Evolutionary conservation across 75 land plant genomes (phyloP).

Genomic region (Ceratopteris richardii): DNA sequence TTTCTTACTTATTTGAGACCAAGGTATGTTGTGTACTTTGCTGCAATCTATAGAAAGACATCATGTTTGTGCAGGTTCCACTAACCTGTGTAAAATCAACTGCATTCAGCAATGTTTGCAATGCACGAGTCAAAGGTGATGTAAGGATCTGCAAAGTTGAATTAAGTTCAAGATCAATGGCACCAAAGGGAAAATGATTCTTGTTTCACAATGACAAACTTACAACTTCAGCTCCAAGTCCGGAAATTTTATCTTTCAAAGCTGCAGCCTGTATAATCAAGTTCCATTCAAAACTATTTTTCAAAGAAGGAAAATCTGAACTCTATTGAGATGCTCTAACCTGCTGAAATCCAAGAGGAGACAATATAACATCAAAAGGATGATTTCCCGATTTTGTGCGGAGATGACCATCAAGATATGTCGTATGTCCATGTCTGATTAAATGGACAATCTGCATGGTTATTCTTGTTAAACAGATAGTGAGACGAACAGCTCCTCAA

Average conservation of each 20-base stretch:
- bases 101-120: conserved; percentile 26
- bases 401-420: conserved; percentile 1
- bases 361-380: conserved; percentile 18
- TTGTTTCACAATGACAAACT: background rate
- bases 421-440: conserved; percentile 28
- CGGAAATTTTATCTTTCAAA: conserved; percentile 12
- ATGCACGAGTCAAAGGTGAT: conserved; percentile 27
- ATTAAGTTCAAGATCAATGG: background rate
- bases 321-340: conserved; percentile 6
- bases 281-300: background rate
- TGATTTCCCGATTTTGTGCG: background rate
- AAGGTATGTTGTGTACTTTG: too few species aligned
- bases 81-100: conserved; percentile 18
- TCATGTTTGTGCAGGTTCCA: too few species aligned
- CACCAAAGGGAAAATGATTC: background rate
- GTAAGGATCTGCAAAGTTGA: conserved; percentile 15
- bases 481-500: too few species aligned
- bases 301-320: background rate
- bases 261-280: conserved; percentile 18
- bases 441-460: conserved; percentile 33
- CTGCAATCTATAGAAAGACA: too few species aligned
- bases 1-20: too few species aligned
- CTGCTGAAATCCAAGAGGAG: conserved; percentile 25
- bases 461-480: too few species aligned
- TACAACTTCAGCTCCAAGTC: conserved; percentile 23